Conservation (phyloP, 176 grass and related monocot genomes). For the Tillandsia fasciculata region DNA sequence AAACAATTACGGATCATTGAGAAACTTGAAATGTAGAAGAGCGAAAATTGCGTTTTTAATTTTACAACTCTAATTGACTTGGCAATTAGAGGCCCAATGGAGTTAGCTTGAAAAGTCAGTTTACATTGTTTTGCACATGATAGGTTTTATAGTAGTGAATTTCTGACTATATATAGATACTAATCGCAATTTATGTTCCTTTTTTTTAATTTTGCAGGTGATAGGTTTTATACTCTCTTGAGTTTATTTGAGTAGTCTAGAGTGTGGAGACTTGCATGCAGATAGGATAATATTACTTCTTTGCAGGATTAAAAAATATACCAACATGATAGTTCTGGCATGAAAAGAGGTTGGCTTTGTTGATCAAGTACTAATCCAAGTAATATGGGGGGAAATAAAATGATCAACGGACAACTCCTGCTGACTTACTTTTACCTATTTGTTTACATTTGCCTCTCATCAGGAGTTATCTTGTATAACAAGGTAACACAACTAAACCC, state of each 20-base stretch:
- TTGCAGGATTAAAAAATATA: background rate
- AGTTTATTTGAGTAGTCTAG: background rate
- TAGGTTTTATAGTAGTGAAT: no score
- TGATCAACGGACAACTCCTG: constrained; percentile 85
- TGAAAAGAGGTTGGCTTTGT: background rate
- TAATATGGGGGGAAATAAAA: constrained; percentile 3
- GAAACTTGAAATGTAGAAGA: no score
- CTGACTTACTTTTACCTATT: constrained; percentile 98
- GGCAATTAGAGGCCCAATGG: no score
- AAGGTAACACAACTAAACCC: constrained; percentile 42
- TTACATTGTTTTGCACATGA: background rate
- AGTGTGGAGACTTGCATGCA: background rate
- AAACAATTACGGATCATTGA: no score
- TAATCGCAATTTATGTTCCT: no score
- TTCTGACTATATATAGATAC: no score
- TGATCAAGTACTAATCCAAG: background rate
- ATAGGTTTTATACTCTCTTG: background rate
- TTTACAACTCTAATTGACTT: no score
- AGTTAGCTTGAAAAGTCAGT: background rate
- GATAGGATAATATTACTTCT: background rate
- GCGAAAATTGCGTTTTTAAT: no score
- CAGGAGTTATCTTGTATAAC: constrained; percentile 96
- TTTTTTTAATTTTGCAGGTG: background rate
- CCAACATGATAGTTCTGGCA: background rate
- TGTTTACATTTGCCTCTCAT: constrained; percentile 96